Percentiles rank a stretch among this genome's conserved stretches.
Evolutionary conservation across 2,329 filamentous ascomycete species (phyloP).

Genomic region (Alternaria burnsii): DNA sequence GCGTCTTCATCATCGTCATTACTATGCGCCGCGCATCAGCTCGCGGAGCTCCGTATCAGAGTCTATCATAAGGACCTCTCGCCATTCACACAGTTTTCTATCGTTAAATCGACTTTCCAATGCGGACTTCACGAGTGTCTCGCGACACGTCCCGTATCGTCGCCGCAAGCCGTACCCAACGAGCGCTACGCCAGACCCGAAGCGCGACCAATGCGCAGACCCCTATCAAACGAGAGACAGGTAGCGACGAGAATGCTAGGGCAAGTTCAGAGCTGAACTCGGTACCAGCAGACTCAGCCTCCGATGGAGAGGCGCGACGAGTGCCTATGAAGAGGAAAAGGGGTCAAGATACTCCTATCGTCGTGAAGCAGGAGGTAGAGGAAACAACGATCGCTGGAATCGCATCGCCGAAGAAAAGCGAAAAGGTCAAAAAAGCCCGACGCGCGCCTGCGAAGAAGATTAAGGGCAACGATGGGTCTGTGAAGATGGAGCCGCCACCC

Average conservation of each 20-base stretch:
- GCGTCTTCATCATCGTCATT: slow-evolving; percentile 1
- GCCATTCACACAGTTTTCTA: neutral
- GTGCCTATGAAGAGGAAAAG: slow-evolving; percentile 59
- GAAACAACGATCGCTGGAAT: slow-evolving; percentile 26
- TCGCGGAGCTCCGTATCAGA: neutral
- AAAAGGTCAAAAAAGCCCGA: slow-evolving; percentile 47
- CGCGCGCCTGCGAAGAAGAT: slow-evolving; percentile 49
- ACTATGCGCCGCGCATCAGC: neutral
- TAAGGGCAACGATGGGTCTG: slow-evolving; percentile 35
- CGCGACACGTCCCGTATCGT: slow-evolving; percentile 47
- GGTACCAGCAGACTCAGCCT: slow-evolving; percentile 35
- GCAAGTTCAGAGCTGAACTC: slow-evolving; percentile 48
- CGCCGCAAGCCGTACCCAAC: slow-evolving; percentile 37
- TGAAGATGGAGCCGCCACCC: slow-evolving; percentile 69
- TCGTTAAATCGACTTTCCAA: slow-evolving; percentile 12
- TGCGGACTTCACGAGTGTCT: slow-evolving; percentile 51
- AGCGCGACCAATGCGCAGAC: slow-evolving; percentile 32
- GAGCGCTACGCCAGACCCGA: slow-evolving; percentile 45
- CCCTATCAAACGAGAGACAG: slow-evolving; percentile 25
- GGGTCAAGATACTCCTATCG: slow-evolving; percentile 41
- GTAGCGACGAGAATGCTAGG: slow-evolving; percentile 9
- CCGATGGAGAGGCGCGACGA: slow-evolving; percentile 30
- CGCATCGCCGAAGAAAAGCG: slow-evolving; percentile 36
- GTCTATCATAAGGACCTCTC: neutral
- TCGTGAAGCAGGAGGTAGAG: slow-evolving; percentile 46